Percentiles rank a stretch among this genome's conserved stretches.
These are phyloP conservation scores for Laguncularia racemosa DNA, from an alignment of 345 rosid species.

Conservation along the genomic window DNA sequence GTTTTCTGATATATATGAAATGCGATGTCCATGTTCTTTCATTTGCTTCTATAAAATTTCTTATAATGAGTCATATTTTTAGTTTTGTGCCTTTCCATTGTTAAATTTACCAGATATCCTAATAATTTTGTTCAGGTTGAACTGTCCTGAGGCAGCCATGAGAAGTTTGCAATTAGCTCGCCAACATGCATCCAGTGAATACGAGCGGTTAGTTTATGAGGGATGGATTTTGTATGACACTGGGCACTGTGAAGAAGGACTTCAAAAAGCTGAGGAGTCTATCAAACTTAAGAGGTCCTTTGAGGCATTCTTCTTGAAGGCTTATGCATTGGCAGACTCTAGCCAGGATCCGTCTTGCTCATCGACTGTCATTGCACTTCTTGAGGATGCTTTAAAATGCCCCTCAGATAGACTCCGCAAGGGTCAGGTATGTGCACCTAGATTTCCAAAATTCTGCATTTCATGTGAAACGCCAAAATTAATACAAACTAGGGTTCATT, in stretches of 20 bases:
- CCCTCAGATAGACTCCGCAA: constrained; percentile 97
- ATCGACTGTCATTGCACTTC: constrained; percentile 79
- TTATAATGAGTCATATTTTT: not conserved
- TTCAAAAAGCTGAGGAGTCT: constrained; percentile 84
- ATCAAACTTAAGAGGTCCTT: constrained; percentile 75
- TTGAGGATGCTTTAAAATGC: constrained; percentile 87
- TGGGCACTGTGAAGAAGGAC: constrained; percentile 92
- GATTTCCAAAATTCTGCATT: constrained; percentile 1
- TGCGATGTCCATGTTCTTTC: not conserved
- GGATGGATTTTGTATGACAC: constrained; percentile 99
- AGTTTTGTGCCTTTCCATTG: not conserved
- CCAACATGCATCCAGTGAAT: constrained; percentile 75
- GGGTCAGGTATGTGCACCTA: constrained; percentile 66
- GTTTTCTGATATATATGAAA: too few species aligned
- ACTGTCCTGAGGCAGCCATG: constrained; percentile 96
- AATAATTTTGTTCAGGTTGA: constrained; percentile 49
- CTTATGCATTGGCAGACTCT: constrained; percentile 97
- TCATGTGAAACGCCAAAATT: too few species aligned
- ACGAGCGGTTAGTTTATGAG: constrained; percentile 88
- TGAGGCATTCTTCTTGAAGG: constrained; percentile 98
- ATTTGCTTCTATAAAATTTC: not conserved
- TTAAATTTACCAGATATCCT: not conserved
- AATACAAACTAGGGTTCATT: too few species aligned
- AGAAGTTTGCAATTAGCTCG: constrained; percentile 90
- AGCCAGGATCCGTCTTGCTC: constrained; percentile 76